Evolutionary conservation across 108 stramenopile species (phyloP), one percentile per base, ranked within the genome.

Genomic region (Cyclotella atomus): DNA sequence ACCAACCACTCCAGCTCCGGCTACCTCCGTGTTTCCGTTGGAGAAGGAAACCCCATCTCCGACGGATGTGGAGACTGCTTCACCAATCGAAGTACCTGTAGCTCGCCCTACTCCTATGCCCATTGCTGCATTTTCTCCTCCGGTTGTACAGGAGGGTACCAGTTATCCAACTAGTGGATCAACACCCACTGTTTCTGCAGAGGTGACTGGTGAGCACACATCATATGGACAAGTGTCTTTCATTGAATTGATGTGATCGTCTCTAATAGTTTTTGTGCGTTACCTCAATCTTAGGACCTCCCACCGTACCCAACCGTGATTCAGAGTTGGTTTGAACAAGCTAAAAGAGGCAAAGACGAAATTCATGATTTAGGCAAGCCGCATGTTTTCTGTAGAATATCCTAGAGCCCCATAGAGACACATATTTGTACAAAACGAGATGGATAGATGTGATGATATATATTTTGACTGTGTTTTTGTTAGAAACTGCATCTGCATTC

Each of bases 191-290:
- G 60, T 61, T 23, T 38, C 38, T 19, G 24, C 60, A 2, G 60
- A 61, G 23, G 60, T 61, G 0, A 61, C 36, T 38, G 60, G 60
- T 61, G 30, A 57, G 56, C 10, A 57, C 12, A 61, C 2, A 14
- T 41, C 10, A 33, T 17, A 5, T 50, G 9, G 49, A 5, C 25
- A 30, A 28, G 6, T 3, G 16, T 28, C 4, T 15, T 16, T 8
- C 9, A 27, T 29, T 3, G 24, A 5, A 56, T 28, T 2, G 16
- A 30, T 15, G 3, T 29, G 9, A 56, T 56, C 28, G 55, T 17
- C 23, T 21, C 5, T 6, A 52, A 6, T 30, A 43, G 19, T 9
- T 38, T 12, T 41, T 24, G 60, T 24, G 20, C 41, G 21, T 38
- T 29, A 41, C n/a, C n/a, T n/a, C 20, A 16, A 24, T 7, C 23